A percentile compares a stretch with the other conserved stretches of the same genome.
Conservation (phyloP, 225 moss, liverwort and hornwort genomes). For the Straminergon stramineum region DNA sequence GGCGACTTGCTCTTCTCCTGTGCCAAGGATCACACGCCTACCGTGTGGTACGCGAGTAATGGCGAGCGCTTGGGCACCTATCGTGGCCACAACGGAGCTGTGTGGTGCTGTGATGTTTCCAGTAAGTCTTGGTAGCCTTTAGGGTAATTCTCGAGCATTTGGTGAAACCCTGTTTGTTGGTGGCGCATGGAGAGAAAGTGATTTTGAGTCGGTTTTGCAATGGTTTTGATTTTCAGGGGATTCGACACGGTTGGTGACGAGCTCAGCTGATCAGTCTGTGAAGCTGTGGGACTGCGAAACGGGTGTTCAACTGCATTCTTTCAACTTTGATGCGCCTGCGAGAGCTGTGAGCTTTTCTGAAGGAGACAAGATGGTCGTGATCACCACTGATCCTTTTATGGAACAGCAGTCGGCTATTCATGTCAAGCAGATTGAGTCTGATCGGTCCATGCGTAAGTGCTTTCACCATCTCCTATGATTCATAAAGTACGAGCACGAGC, state of each 20-base stretch:
- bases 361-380: constrained; percentile 73
- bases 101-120: constrained; percentile 89
- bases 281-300: constrained; percentile 89
- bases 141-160: not conserved
- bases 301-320: constrained; percentile 53
- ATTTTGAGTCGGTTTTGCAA: not conserved
- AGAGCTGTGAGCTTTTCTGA: constrained; percentile 78
- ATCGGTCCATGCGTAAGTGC: constrained; percentile 44
- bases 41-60: constrained; percentile 82
- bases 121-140: constrained; percentile 11
- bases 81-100: constrained; percentile 83
- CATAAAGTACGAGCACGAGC: not conserved
- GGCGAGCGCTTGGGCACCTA: constrained; percentile 86
- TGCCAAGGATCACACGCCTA: constrained; percentile 90
- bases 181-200: not conserved
- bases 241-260: constrained; percentile 71
- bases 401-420: constrained; percentile 82
- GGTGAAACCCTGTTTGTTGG: not conserved
- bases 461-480: not conserved
- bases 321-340: constrained; percentile 74
- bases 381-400: constrained; percentile 90
- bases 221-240: constrained; percentile 46
- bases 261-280: constrained; percentile 77
- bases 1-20: constrained; percentile 88
- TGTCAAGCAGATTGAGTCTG: constrained; percentile 62